Evolutionary conservation across 2,329 filamentous ascomycete genomes (phyloP), one percentile per base, ranked within the genome.

Genomic region (Neocatenulostroma microsporum): DNA sequence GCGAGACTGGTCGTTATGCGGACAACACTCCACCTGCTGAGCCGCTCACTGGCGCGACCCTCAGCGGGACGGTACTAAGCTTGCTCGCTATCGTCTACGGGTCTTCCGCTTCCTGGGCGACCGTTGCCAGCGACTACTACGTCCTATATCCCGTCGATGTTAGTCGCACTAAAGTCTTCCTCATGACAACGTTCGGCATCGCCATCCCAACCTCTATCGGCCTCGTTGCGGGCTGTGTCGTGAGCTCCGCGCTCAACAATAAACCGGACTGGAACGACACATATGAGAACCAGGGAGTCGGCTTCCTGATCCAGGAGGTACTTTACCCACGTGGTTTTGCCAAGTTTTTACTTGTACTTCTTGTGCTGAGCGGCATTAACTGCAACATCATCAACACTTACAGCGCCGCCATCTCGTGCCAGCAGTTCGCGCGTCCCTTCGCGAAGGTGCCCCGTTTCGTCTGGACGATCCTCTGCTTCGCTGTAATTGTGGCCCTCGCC

Each of bases 361-460:
- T 61, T 5, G 56, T 61, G 6, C 49, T 61, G 1, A 53, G 49
- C 17, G 57, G 56, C 36, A 60, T 64, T 54, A 62, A 62, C 51
- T 54, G 51, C 42, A 58, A 57, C 39, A 61, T 61, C 51, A 60
- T 62, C 48, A 60, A 57, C 52, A 61, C 57, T 30, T 65, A 70
- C 52, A 62, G 56, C 32, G 61, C 61, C 13, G 66, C 64, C 2
- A 56, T 70, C 10, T 62, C 61, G 14, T 61, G 66, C 43, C 64
- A 68, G 54, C 62, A 68, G 47, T 65, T 72, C 45, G 62, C 64
- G 18, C 61, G 65, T 36, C 63, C 63, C 18, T 63, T 66, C 25
- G 66, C 69, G n/a, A 69, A 67, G 12, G 67, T 74, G 25, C 73
- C 69, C 17, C 69, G 66, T 30, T 64, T 68, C 44, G 56, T 69